Evolutionary conservation across 306 rosid species (phyloP).

Genomic region (Sicyos baderoa): DNA sequence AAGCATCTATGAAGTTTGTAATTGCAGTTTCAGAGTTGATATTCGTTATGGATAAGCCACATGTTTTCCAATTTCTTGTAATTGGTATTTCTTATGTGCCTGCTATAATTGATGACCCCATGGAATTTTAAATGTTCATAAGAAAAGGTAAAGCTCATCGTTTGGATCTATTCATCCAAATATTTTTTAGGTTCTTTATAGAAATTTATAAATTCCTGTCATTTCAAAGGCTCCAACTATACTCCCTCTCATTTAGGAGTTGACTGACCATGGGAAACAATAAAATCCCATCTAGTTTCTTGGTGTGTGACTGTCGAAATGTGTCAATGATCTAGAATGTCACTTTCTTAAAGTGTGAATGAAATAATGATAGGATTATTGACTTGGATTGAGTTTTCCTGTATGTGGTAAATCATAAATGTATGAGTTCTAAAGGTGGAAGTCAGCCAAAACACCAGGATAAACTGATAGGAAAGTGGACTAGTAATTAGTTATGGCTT

Average conservation of each 20-base stretch:
- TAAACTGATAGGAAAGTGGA: too few species aligned
- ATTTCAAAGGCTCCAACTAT: background rate
- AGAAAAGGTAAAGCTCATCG: background rate
- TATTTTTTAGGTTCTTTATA: background rate
- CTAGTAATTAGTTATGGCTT: too few species aligned
- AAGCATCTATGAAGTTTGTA: background rate
- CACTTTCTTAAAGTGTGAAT: background rate
- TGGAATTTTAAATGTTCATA: background rate
- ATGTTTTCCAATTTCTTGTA: background rate
- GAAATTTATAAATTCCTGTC: background rate
- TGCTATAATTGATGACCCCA: background rate
- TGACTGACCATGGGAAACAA: background rate
- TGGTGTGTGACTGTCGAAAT: background rate
- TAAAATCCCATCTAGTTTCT: background rate
- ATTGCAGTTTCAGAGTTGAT: background rate
- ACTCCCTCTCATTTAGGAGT: background rate
- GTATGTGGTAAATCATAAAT: too few species aligned
- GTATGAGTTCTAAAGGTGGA: too few species aligned
- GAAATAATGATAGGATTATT: background rate
- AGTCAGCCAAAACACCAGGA: too few species aligned
- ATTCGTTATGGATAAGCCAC: background rate
- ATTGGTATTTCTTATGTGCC: background rate
- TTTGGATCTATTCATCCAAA: background rate
- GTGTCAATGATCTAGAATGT: background rate
- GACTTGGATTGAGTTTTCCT: too few species aligned